phyloP scores from a whole-genome alignment of 768 basidiomycete genomes.

The Rhodotorula babjevae region DNA sequence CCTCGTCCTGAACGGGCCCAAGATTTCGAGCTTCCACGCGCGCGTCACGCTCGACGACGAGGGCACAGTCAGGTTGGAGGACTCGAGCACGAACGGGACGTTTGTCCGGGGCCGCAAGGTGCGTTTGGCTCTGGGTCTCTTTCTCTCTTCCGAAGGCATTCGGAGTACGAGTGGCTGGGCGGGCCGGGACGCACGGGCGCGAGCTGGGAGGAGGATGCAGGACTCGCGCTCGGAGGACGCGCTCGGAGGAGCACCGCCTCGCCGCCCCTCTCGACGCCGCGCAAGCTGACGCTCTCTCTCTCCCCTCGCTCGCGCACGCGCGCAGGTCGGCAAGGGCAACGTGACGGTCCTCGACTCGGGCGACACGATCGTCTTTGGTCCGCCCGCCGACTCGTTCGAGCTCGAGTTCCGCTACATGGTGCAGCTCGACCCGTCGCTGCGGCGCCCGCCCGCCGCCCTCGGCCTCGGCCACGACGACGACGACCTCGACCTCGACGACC shows the following conservation, averaged over 20 bases:
- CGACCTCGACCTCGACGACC: background rate
- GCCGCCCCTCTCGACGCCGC: no score
- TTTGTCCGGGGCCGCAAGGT: conserved; percentile 29
- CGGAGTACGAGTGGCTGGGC: background rate
- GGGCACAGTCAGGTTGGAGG: conserved; percentile 26
- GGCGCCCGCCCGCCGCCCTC: background rate
- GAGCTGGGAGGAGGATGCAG: no score
- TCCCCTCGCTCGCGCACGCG: background rate
- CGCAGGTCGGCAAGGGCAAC: conserved; percentile 58
- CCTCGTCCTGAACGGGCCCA: conserved; percentile 19
- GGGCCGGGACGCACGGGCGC: background rate
- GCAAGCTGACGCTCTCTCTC: background rate
- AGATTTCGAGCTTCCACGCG: conserved; percentile 28
- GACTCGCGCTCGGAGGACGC: no score
- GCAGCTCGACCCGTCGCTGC: conserved; percentile 1
- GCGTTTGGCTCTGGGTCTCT: background rate
- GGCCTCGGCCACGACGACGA: background rate
- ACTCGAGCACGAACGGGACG: conserved; percentile 34
- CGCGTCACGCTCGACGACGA: background rate
- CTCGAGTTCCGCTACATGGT: conserved; percentile 36
- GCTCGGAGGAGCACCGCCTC: no score
- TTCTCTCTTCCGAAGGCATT: no score
- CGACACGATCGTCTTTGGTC: conserved; percentile 80
- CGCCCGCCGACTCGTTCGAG: conserved; percentile 47
- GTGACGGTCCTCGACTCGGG: conserved; percentile 65